These are phyloP conservation scores for Pyrenochaeta sp. DNA, from an alignment of 2,329 filamentous ascomycete genomes.

Conservation along the genomic window DNA sequence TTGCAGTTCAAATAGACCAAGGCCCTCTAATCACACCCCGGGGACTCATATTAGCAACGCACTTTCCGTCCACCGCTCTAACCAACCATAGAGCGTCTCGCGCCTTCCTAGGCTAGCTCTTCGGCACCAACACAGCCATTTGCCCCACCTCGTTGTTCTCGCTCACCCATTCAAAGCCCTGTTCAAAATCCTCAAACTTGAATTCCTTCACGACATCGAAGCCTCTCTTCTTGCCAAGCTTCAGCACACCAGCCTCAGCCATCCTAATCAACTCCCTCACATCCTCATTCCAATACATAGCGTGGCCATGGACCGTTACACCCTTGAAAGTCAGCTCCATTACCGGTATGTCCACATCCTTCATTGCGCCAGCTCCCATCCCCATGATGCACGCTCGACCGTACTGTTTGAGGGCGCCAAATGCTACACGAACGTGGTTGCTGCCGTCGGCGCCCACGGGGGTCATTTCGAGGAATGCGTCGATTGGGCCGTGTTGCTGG, in stretches of 20 bases:
- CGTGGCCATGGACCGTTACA: conserved; percentile 39
- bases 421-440: conserved; percentile 51
- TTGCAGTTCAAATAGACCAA: no score
- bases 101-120: no score
- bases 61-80: neutral
- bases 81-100: neutral
- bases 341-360: conserved; percentile 1
- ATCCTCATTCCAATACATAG: conserved; percentile 55
- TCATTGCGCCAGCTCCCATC: conserved; percentile 8
- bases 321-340: conserved; percentile 44
- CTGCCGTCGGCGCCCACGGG: conserved; percentile 46
- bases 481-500: neutral
- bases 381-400: conserved; percentile 14
- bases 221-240: conserved; percentile 35
- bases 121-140: conserved; percentile 4
- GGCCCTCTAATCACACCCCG: no score
- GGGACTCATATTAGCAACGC: no score
- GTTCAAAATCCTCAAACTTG: neutral
- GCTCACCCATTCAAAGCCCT: conserved; percentile 4
- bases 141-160: conserved; percentile 8
- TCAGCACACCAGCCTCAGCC: conserved; percentile 51
- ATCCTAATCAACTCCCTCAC: conserved; percentile 52
- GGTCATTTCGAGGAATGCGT: conserved; percentile 4
- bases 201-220: conserved; percentile 2
- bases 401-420: conserved; percentile 25